A percentile compares a stretch with the other conserved stretches of the same genome.
Conservation (phyloP, 192 early-diverging fungal species). For the Backusella sp. region DNA sequence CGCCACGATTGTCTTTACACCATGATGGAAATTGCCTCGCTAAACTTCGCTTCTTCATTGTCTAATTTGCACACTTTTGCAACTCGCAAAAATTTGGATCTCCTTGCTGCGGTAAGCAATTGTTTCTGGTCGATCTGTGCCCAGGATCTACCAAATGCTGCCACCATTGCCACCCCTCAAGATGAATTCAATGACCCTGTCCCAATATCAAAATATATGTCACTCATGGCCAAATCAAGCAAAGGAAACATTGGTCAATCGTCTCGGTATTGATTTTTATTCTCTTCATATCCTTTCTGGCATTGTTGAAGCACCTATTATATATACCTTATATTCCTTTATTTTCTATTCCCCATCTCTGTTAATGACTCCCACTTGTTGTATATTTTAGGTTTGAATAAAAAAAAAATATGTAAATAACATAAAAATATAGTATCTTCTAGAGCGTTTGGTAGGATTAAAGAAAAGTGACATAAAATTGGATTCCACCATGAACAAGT, state of each 20-base stretch:
- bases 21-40: slow-evolving; percentile 13
- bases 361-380: background rate
- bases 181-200: background rate
- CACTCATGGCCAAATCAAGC: slow-evolving; percentile 10
- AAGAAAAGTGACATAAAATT: slow-evolving; percentile 14
- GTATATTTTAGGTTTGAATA: slow-evolving; percentile 4
- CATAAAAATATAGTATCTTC: slow-evolving; percentile 12
- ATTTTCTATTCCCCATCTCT: slow-evolving; percentile 4
- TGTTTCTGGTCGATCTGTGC: slow-evolving; percentile 5
- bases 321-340: background rate
- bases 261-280: slow-evolving; percentile 9
- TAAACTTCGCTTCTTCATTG: slow-evolving; percentile 4
- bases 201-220: slow-evolving; percentile 7
- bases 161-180: background rate
- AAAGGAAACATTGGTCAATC: slow-evolving; percentile 8
- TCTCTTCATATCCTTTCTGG: slow-evolving; percentile 1
- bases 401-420: background rate
- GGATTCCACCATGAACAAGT: background rate
- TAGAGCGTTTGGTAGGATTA: slow-evolving; percentile 10
- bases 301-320: slow-evolving; percentile 5
- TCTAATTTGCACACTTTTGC: background rate
- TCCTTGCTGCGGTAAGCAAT: background rate
- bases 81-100: background rate
- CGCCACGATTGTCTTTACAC: background rate
- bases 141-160: slow-evolving; percentile 9